Base-by-base conservation (phyloP, 192 early-diverging fungal genomes). In the Jimgerdemannia lactiflua region DNA sequence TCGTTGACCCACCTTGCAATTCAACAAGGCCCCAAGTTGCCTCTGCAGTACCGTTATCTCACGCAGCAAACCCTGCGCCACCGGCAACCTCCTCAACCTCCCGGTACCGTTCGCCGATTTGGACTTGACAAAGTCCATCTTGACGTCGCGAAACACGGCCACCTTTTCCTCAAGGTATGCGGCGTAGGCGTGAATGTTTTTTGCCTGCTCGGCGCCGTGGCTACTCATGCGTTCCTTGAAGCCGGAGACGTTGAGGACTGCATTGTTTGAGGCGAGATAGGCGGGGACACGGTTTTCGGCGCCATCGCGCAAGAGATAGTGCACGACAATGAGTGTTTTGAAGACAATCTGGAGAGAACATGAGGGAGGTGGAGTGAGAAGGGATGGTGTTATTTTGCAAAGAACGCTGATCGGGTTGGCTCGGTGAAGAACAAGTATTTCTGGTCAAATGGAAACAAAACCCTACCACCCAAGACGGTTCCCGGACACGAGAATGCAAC, bases 131-230 rank as follows among this genome's bases (percentile, higher is more conserved):
- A 88, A 92, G 83, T 95, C 92, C 14, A 78, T 67, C 70, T 93
- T 86, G 19, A 92, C 69, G 59, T 92, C 86, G 17, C 86, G 79
- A 78, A 87, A 95, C 39, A 81, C 84, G 40, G 79, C 78, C 39
- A 92, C 84, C 74, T 89, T 95, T 78, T 91, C 93, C 71, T 91
- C 86, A 20, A 95, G 81, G 66, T 95, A 95, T 11, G 77, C 73
- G 17, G 91, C 80, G 83, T 95, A 95, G 3, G 83, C 70, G 49
- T 87, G 82, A 49, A 95, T 88, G 65, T 94, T 92, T 74, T 88
- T 89, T 20, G 86, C 78, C 43, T 89, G 83, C 42, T 83, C 83
- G 11, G 77, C 77, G 73, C 71, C 75, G 76, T 39, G n/a, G 63
- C 11, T 41, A 42, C 8, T 49, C 54, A 6, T 71, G 42, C 70